Percentiles rank a stretch among this genome's conserved stretches.
Evolutionary conservation across 805 yeast genomes (phyloP).

Genomic region (Starmerella stellata): DNA sequence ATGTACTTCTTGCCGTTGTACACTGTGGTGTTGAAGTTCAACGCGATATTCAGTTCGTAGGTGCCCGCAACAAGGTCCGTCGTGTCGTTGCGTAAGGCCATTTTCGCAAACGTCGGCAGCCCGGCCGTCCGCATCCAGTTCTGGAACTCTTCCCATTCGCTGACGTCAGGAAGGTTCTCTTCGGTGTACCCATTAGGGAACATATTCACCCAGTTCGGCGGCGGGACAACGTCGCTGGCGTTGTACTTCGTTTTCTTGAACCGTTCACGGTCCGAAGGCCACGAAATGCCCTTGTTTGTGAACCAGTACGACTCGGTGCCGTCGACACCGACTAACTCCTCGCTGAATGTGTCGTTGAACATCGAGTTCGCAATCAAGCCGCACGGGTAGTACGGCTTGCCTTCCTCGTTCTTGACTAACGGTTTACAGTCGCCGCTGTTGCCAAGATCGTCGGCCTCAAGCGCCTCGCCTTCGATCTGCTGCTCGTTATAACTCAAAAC

Average conservation of each 20-base stretch:
- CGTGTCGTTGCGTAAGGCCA: conserved; percentile 56
- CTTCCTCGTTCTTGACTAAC: conserved; percentile 31
- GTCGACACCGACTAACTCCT: conserved; percentile 27
- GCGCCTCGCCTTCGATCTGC: conserved; percentile 66
- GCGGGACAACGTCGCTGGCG: conserved; percentile 64
- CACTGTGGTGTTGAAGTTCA: conserved; percentile 63
- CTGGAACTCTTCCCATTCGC: conserved; percentile 67
- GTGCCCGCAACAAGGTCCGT: conserved; percentile 42
- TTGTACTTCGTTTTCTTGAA: conserved; percentile 58
- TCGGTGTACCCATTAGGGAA: conserved; percentile 83
- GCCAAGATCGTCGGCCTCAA: conserved; percentile 32
- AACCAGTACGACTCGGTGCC: conserved; percentile 25
- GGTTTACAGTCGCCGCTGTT: conserved; percentile 43
- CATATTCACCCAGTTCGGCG: conserved; percentile 69
- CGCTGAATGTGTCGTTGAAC: conserved; percentile 69
- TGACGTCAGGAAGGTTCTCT: conserved; percentile 57
- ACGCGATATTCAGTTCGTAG: conserved; percentile 46
- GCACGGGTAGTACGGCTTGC: conserved; percentile 71
- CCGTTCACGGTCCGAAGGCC: conserved; percentile 60
- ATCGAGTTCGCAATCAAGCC: conserved; percentile 85
- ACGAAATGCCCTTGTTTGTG: conserved; percentile 52
- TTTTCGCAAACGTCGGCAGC: conserved; percentile 68
- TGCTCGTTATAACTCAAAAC: conserved; percentile 67
- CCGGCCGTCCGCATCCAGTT: conserved; percentile 99
- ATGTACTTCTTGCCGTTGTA: conserved; percentile 83